These are phyloP conservation scores for Heliamphora exappendiculata DNA, from an alignment of 148 eudicot species.

Conservation along the genomic window DNA sequence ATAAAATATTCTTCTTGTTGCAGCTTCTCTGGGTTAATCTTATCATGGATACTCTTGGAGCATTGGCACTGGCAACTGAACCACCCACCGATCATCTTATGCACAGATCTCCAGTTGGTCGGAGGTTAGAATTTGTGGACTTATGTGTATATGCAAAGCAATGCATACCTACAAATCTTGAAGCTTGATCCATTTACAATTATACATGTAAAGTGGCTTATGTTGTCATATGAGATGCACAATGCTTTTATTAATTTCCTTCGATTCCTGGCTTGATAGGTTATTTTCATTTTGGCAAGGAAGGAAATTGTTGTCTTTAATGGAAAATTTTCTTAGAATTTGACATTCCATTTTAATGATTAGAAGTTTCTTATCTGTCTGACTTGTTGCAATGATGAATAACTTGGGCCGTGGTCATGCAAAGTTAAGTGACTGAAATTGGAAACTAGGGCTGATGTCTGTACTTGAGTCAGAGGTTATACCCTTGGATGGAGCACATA, in stretches of 20 bases:
- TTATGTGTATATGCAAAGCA: neutral
- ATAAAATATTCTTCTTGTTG: constrained; percentile 7
- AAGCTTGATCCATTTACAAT: neutral
- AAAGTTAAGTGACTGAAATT: neutral
- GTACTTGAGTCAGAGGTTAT: neutral
- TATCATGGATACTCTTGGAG: constrained; percentile 97
- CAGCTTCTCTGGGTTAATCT: constrained; percentile 98
- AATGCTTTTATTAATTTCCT: neutral
- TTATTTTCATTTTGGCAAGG: neutral
- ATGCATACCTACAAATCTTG: neutral
- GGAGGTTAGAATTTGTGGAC: constrained; percentile 44
- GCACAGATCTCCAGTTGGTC: constrained; percentile 85
- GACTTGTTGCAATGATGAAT: neutral
- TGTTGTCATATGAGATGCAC: neutral
- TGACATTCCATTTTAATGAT: neutral
- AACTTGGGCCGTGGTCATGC: neutral
- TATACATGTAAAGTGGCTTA: neutral
- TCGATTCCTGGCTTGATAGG: neutral
- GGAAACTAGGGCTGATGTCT: neutral
- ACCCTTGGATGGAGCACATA: neutral
- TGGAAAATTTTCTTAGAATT: neutral
- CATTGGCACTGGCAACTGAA: constrained; percentile 91
- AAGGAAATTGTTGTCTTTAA: neutral
- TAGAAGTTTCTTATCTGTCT: neutral
- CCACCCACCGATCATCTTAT: constrained; percentile 91